Conservation (phyloP, 495 filamentous ascomycete species). For the Chaetomidium leptoderma region DNA sequence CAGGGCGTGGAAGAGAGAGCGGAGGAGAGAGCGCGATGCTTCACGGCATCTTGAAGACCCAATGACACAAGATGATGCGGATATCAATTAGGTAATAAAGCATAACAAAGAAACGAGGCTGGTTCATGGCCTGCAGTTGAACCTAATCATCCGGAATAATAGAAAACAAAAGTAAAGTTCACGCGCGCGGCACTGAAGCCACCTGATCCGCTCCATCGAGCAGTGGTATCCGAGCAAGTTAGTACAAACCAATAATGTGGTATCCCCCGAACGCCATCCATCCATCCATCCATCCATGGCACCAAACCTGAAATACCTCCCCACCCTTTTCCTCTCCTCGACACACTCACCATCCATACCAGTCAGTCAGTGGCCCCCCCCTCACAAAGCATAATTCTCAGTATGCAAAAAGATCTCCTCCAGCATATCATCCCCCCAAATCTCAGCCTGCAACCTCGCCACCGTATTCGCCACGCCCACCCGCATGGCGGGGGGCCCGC, state of each 20-base stretch:
- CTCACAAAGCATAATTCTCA: constrained; percentile 82
- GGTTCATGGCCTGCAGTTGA: background rate
- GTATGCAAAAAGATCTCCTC: constrained; percentile 95
- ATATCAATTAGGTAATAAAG: background rate
- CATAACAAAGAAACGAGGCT: background rate
- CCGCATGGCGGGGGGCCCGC: constrained; percentile 82
- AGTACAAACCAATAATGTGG: background rate
- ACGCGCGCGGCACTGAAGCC: too few relatives aligned
- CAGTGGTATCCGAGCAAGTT: constrained; percentile 2
- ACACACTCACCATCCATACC: background rate
- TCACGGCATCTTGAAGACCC: too few relatives aligned
- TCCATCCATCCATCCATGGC: too few relatives aligned
- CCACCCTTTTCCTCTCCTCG: background rate
- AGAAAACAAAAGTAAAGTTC: background rate
- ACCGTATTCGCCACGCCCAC: constrained; percentile 80
- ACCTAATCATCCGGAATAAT: background rate
- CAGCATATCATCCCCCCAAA: constrained; percentile 67
- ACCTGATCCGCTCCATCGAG: background rate
- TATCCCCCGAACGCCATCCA: constrained; percentile 3
- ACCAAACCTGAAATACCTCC: too few relatives aligned
- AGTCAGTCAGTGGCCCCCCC: background rate
- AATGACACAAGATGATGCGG: too few relatives aligned
- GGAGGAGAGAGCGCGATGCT: too few relatives aligned
- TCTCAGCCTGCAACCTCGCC: constrained; percentile 73
- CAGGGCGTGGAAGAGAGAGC: too few relatives aligned